These are phyloP conservation scores for Termitomyces bulborhizus DNA, from an alignment of 768 basidiomycete species.

Conservation along the genomic window DNA sequence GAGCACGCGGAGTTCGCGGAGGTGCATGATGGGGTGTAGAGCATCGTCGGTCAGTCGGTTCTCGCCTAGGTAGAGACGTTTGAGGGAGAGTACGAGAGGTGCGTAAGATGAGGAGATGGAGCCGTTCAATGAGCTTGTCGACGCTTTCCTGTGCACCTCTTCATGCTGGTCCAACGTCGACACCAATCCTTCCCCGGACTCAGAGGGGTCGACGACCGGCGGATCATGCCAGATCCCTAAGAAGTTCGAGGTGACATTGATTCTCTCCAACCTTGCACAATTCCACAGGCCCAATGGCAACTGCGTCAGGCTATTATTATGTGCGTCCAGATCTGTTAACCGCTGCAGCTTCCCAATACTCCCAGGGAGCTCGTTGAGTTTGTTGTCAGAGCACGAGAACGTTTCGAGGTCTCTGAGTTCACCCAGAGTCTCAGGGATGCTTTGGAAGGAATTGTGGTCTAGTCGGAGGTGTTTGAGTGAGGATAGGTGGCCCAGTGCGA, in stretches of 20 bases:
- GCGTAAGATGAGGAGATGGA: not conserved
- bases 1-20: slow-evolving; percentile 73
- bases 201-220: slow-evolving; percentile 20
- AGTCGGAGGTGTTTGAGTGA: slow-evolving; percentile 68
- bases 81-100: slow-evolving; percentile 58
- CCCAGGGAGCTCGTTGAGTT: slow-evolving; percentile 67
- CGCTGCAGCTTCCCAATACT: slow-evolving; percentile 72
- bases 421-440: slow-evolving; percentile 80
- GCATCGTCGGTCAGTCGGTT: slow-evolving; percentile 80
- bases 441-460: slow-evolving; percentile 81
- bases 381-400: slow-evolving; percentile 90
- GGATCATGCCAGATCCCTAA: slow-evolving; percentile 69
- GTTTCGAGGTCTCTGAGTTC: slow-evolving; percentile 62
- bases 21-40: slow-evolving; percentile 65
- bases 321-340: slow-evolving; percentile 75
- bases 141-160: slow-evolving; percentile 23
- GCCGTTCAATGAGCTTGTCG: slow-evolving; percentile 23
- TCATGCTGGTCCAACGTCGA: slow-evolving; percentile 16
- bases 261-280: slow-evolving; percentile 59
- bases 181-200: not conserved
- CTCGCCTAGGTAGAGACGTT: slow-evolving; percentile 83
- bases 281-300: slow-evolving; percentile 79
- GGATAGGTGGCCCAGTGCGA: slow-evolving; percentile 64
- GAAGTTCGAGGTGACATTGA: slow-evolving; percentile 90
- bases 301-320: slow-evolving; percentile 82